These are phyloP conservation scores for Lagenaria siceraria DNA, from an alignment of 306 rosid species.

Conservation along the genomic window DNA sequence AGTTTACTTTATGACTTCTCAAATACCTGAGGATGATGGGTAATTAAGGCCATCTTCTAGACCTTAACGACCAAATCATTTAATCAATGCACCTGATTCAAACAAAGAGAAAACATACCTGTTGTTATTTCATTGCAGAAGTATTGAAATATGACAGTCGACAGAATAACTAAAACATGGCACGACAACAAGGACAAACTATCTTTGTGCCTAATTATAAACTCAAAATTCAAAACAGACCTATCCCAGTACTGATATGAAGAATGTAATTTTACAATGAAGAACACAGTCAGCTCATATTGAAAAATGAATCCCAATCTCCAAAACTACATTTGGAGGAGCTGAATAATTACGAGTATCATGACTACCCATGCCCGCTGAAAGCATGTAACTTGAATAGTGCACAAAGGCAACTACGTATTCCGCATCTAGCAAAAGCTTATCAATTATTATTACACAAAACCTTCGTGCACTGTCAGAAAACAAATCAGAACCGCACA, in stretches of 20 bases:
- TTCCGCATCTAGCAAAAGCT: not conserved
- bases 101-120: not conserved
- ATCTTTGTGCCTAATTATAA: not conserved
- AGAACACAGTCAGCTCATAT: not conserved
- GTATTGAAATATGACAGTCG: not conserved
- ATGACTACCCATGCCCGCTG: not conserved
- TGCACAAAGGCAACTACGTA: not conserved
- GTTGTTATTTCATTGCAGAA: not conserved
- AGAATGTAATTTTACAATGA: not conserved
- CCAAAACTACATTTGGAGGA: not conserved
- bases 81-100: constrained; percentile 27
- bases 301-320: not conserved
- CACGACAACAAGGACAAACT: not conserved
- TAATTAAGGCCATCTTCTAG: constrained; percentile 54
- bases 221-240: not conserved
- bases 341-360: not conserved
- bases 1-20: not conserved
- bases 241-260: not conserved
- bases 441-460: not conserved
- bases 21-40: constrained; percentile 77
- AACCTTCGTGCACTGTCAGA: not conserved
- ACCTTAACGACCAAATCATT: constrained; percentile 36
- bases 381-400: not conserved
- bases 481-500: not conserved
- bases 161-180: not conserved